phyloP scores from a whole-genome alignment of 495 filamentous ascomycete species.

The Haplographium delicatum region DNA sequence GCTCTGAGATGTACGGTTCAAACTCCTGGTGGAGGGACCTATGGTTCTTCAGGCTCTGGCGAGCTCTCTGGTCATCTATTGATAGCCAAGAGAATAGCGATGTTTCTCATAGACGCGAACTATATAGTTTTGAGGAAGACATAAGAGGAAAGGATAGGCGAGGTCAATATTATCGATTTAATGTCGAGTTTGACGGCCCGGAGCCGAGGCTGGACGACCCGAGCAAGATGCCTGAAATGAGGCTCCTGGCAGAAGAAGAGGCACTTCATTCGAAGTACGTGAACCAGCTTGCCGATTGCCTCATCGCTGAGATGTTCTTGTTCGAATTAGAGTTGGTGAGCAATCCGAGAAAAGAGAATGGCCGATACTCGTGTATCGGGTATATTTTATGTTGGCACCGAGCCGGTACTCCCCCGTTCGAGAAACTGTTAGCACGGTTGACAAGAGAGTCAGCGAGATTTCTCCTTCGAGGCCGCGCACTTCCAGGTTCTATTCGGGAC shows the following conservation, averaged over 20 bases:
- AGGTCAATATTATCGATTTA: conserved; percentile 24
- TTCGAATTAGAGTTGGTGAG: conserved; percentile 10
- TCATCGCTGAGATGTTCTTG: conserved; percentile 14
- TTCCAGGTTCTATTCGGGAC: conserved; percentile 4
- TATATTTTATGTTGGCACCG: conserved; percentile 7
- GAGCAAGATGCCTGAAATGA: conserved; percentile 14
- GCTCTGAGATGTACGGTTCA: conserved; percentile 6
- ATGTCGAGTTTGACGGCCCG: conserved; percentile 19
- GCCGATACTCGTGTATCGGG: conserved; percentile 5
- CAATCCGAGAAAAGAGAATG: conserved; percentile 7
- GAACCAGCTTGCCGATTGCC: conserved; percentile 5
- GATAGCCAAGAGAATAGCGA: conserved; percentile 20
- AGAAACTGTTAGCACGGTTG: conserved; percentile 1
- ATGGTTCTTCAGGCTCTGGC: conserved; percentile 22
- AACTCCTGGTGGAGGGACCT: conserved; percentile 16
- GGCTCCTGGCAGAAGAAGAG: not conserved
- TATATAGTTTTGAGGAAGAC: conserved; percentile 1
- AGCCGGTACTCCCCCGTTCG: conserved; percentile 3
- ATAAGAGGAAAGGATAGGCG: conserved; percentile 5
- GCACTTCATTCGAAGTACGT: conserved; percentile 8
- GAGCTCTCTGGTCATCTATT: conserved; percentile 24
- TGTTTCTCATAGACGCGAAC: conserved; percentile 6
- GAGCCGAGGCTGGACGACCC: conserved; percentile 24
- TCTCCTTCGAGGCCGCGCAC: conserved; percentile 7
- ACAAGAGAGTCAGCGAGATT: conserved; percentile 8